phyloP scores from a whole-genome alignment of 2,329 filamentous ascomycete genomes.

The Xylariaceae sp. region DNA sequence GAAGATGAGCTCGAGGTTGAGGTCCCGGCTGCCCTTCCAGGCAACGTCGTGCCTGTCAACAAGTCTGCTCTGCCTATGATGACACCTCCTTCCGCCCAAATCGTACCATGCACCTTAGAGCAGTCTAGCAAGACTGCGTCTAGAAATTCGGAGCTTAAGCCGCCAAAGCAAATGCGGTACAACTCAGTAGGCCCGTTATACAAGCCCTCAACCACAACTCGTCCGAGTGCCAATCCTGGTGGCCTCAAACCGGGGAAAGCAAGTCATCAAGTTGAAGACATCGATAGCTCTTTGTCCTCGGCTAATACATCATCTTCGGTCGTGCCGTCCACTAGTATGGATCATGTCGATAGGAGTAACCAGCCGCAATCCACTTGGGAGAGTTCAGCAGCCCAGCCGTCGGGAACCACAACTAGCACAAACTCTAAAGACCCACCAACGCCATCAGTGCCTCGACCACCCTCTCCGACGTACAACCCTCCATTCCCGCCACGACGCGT shows the following conservation, averaged over 20 bases:
- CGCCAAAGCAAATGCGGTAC: slow-evolving; percentile 9
- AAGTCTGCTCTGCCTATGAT: slow-evolving; percentile 21
- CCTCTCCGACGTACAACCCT: slow-evolving; percentile 17
- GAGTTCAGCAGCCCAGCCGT: slow-evolving; percentile 1
- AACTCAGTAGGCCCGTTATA: slow-evolving; percentile 1
- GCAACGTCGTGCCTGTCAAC: slow-evolving; percentile 21
- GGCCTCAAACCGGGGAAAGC: not conserved
- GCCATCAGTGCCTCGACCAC: not conserved
- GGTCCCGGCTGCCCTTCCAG: slow-evolving; percentile 25
- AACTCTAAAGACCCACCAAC: not conserved
- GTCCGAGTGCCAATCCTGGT: slow-evolving; percentile 1
- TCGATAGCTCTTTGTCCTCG: slow-evolving; percentile 19
- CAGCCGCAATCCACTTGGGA: slow-evolving; percentile 4
- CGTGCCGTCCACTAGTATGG: slow-evolving; percentile 26
- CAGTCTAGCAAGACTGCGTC: slow-evolving; percentile 7
- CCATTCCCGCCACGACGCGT: slow-evolving; percentile 6
- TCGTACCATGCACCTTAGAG: slow-evolving; percentile 31
- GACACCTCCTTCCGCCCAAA: slow-evolving; percentile 35
- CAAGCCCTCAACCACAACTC: slow-evolving; percentile 6
- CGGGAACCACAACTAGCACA: not conserved
- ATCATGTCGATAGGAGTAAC: not conserved
- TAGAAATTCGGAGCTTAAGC: slow-evolving; percentile 4
- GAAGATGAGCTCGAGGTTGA: slow-evolving; percentile 34
- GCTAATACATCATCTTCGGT: slow-evolving; percentile 24
- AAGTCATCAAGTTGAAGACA: not conserved